Base-by-base conservation (phyloP, 129 eudicot genomes). In the Helichrysum umbraculigerum region DNA sequence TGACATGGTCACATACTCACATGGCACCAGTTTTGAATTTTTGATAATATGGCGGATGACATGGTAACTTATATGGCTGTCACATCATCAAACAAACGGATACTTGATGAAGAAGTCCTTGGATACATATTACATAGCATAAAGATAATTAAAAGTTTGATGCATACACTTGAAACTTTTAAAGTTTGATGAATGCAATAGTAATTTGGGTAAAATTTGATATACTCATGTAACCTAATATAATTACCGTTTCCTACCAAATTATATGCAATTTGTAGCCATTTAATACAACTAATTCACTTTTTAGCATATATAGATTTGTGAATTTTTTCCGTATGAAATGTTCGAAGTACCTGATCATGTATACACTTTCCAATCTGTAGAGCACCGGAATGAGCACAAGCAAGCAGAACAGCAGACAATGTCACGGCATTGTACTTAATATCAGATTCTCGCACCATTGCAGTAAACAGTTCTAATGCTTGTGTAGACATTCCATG, bases 341-440 rank as follows among this genome's bases (percentile, higher is more conserved):
- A 47, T 41, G 42, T 76, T 52, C 7, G 3, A 51, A 52, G 37
- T 78, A 84, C 86, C 86, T 83, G 83, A 78, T 81, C 85, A 82
- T 84, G 91, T 77, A 84, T 15, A 52, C 83, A 76, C 76, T 81
- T 87, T 28, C 91, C 91, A 37, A 76, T 32, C n/a, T 76, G 78
- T 33, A 84, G 66, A 79, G 83, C 83, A 34, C 88, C 88, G 0
- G 70, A 76, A 79, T 87, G 88, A 19, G 91, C 84, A 84, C 88
- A 87, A 52, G 88, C 88, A 39, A 82, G 63, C 62, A 87, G 63
- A 34, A 84, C 87, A 11, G 86, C 84, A 34, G 88, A 79, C 73
- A 87, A 72, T 16, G 85, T 87, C 39, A 87, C 86, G 3, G 85
- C 86, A 58, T 79, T 82, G 44, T 79, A 82, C 0, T 69, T 76